Evolutionary conservation across 768 basidiomycete species (phyloP), one percentile per base, ranked within the genome.

Genomic region (Leucocoprinus leucothites): DNA sequence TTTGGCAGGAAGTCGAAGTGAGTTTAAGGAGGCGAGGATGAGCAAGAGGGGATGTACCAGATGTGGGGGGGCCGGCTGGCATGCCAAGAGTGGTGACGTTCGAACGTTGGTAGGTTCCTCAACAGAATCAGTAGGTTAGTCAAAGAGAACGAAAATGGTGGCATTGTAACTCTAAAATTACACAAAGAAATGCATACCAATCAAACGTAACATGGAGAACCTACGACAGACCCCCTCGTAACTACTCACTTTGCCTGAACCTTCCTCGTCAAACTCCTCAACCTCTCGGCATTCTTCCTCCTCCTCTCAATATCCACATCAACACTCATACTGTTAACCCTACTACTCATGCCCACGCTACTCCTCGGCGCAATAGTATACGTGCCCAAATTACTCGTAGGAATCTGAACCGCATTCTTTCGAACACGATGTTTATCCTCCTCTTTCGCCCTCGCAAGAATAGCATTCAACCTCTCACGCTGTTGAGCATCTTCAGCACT

Each of bases 341-440:
- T 76, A 51, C 72, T 60, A 36, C n/a, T n/a, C n/a, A 83, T 62
- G 1, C 85, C 86, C 3, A 78, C 70, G 50, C 79, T 84, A 50
- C 68, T 62, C 61, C 70, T 80, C 7, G 92, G 92, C 38, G 91
- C 92, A 24, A 94, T 82, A 0, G 87, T 88, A 69, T 92, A 95
- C 57, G 75, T 87, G 48, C 87, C 85, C 13, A 92, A 65, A 56
- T 88, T 81, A 51, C 85, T 73, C 67, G 89, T 81, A 1, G 93
- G 92, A 53, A 95, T 92, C 74, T 82, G 79, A 31, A 94, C 92
- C 2, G 89, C 88, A 53, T 94, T 89, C 77, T 82, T 86, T 66
- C 83, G 78, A 51, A 86, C 80, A 18, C 85, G 75, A 46, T 80
- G 76, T 74, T 82, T 89, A 62, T 92, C 90, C 57, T 70, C 75